Percentiles rank a stretch among this genome's conserved stretches.
These are phyloP conservation scores for Triticum monococcum DNA, from an alignment of 176 grass and related monocot species.

Conservation along the genomic window DNA sequence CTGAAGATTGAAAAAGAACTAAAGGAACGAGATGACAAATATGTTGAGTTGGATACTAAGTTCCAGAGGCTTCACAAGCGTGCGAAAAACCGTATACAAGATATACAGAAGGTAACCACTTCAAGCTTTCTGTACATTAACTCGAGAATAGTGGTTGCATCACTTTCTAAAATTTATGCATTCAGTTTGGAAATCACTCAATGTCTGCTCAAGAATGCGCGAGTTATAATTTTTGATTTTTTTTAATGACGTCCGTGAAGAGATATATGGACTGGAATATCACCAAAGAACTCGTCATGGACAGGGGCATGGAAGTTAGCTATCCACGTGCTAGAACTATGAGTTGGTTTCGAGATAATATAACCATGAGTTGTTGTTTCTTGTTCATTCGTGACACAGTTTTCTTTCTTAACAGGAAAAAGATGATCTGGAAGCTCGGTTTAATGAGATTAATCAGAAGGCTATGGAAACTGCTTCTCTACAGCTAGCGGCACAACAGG, in stretches of 20 bases:
- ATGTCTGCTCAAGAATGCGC: neutral
- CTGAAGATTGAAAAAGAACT: conserved; percentile 85
- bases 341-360: too few species aligned
- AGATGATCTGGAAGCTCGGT: conserved; percentile 80
- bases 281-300: too few species aligned
- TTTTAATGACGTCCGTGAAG: neutral
- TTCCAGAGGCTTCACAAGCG: conserved; percentile 99
- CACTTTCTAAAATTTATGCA: neutral
- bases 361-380: neutral
- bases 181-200: neutral
- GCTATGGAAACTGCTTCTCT: conserved; percentile 68
- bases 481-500: conserved; percentile 69
- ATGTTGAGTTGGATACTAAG: conserved; percentile 84
- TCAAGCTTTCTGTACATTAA: conserved; percentile 11
- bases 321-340: too few species aligned
- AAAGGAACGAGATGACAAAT: conserved; percentile 93
- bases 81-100: conserved; percentile 95
- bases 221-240: conserved; percentile 10
- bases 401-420: conserved; percentile 75
- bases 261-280: too few species aligned
- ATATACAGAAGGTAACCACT: conserved; percentile 86
- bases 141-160: conserved; percentile 1
- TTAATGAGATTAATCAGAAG: conserved; percentile 73
- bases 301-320: too few species aligned
- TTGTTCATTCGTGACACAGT: neutral